phyloP scores from a whole-genome alignment of 208 protist genomes.

The Trypanosoma rangeli region DNA sequence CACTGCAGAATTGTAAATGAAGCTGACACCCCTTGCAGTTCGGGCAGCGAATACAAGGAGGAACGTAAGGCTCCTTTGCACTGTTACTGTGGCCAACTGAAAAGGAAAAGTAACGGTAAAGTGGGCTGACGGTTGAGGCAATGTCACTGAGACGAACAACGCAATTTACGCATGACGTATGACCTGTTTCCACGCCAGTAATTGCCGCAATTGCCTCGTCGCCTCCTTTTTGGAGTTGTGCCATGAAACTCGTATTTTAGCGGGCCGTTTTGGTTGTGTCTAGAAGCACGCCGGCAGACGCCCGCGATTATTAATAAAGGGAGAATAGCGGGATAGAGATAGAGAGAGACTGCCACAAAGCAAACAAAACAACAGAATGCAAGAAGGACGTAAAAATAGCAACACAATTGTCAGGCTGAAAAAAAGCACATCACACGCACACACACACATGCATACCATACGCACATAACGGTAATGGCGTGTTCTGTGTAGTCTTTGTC shows the following conservation, averaged over 20 bases:
- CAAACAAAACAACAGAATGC: neutral
- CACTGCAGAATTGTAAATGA: constrained; percentile 32
- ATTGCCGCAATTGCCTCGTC: neutral
- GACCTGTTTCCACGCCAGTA: neutral
- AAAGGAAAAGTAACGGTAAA: constrained; percentile 28
- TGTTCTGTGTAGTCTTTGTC: neutral
- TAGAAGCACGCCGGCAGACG: neutral
- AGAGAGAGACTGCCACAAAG: neutral
- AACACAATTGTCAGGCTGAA: neutral
- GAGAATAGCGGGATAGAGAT: neutral
- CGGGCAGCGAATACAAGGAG: constrained; percentile 26
- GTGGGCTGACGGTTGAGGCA: constrained; percentile 15
- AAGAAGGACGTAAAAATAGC: neutral
- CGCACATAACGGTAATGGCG: neutral
- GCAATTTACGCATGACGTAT: neutral
- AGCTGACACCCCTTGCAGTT: constrained; percentile 33
- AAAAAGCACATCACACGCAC: neutral
- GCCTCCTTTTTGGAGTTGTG: neutral
- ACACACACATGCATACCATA: no score
- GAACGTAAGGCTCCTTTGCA: neutral
- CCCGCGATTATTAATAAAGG: neutral
- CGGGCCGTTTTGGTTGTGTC: neutral
- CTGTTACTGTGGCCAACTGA: neutral
- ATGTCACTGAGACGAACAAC: constrained; percentile 4
- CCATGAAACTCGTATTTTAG: neutral